Evolutionary conservation across 306 rosid species (phyloP).

Genomic region (Begonia loranthoides): DNA sequence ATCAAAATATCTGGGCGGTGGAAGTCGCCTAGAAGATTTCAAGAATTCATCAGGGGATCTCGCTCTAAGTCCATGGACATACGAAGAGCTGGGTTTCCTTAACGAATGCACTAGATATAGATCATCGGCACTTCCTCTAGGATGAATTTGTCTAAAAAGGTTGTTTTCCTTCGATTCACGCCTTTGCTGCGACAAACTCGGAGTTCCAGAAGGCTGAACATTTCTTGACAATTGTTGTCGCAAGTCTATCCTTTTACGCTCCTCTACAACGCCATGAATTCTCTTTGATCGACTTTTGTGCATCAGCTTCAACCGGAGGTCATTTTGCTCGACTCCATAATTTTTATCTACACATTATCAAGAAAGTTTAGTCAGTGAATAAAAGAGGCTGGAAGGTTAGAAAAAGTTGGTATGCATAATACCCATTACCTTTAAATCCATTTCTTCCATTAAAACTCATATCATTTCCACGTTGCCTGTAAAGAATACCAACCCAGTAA

Average conservation of each 20-base stretch:
- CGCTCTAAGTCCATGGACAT: constrained; percentile 18
- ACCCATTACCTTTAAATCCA: constrained; percentile 21
- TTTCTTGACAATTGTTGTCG: constrained; percentile 14
- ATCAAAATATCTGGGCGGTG: constrained; percentile 24
- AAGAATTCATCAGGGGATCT: constrained; percentile 24
- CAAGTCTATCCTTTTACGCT: constrained; percentile 13
- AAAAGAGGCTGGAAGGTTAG: not conserved
- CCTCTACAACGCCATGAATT: constrained; percentile 14
- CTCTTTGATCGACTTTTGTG: constrained; percentile 26
- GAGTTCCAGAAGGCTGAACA: constrained; percentile 16
- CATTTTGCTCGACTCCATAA: constrained; percentile 25
- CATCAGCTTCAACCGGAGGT: constrained; percentile 45
- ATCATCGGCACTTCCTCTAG: constrained; percentile 22
- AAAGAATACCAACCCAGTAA: constrained; percentile 9
- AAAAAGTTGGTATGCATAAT: not conserved
- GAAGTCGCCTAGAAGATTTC: constrained; percentile 12
- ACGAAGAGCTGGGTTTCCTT: constrained; percentile 16
- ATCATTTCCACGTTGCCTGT: constrained; percentile 36
- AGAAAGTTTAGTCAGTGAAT: constrained; percentile 5
- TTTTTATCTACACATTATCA: constrained; percentile 17
- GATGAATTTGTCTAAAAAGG: constrained; percentile 10
- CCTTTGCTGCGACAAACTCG: constrained; percentile 13
- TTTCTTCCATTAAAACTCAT: constrained; percentile 10
- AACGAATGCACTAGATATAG: constrained; percentile 17
- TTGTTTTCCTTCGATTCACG: constrained; percentile 16